phyloP scores from a whole-genome alignment of 2,329 filamentous ascomycete genomes.

The Thermoascus crustaceus region DNA sequence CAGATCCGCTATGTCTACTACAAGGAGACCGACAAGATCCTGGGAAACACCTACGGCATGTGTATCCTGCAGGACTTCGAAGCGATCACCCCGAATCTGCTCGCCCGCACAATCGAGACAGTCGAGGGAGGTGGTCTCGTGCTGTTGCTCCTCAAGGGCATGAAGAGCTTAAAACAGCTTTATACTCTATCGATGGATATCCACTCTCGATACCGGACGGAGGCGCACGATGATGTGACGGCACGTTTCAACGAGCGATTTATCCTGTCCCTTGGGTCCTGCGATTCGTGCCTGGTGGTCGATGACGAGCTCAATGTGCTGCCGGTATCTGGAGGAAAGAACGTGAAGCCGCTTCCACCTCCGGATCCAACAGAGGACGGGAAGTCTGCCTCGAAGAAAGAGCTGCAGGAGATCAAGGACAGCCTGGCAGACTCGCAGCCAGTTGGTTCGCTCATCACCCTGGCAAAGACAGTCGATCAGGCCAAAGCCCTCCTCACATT shows the following conservation, averaged over 20 bases:
- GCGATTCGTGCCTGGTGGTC: conserved; percentile 87
- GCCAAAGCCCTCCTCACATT: conserved; percentile 96
- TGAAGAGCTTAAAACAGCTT: conserved; percentile 93
- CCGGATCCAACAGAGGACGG: conserved; percentile 65
- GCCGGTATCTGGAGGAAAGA: conserved; percentile 91
- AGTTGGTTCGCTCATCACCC: conserved; percentile 70
- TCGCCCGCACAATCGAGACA: conserved; percentile 91
- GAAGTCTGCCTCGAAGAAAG: conserved; percentile 59
- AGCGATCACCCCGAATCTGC: conserved; percentile 90
- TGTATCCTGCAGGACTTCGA: conserved; percentile 98
- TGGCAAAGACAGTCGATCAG: conserved; percentile 88
- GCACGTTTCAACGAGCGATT: conserved; percentile 98
- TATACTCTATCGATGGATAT: conserved; percentile 98
- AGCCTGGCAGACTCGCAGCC: conserved; percentile 77
- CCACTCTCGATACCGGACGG: conserved; percentile 90
- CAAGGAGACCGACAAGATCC: conserved; percentile 98
- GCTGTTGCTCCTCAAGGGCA: conserved; percentile 82
- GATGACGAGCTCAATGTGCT: conserved; percentile 97
- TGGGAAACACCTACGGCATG: conserved; percentile 97
- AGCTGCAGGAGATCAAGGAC: conserved; percentile 82
- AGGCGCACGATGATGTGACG: conserved; percentile 89
- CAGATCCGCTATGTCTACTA: conserved; percentile 99
- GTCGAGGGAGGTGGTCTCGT: conserved; percentile 94
- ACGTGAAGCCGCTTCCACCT: conserved; percentile 72
- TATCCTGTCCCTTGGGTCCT: conserved; percentile 88